phyloP scores from a whole-genome alignment of 139 green algal genomes.

The Picochlorum costavermella region DNA sequence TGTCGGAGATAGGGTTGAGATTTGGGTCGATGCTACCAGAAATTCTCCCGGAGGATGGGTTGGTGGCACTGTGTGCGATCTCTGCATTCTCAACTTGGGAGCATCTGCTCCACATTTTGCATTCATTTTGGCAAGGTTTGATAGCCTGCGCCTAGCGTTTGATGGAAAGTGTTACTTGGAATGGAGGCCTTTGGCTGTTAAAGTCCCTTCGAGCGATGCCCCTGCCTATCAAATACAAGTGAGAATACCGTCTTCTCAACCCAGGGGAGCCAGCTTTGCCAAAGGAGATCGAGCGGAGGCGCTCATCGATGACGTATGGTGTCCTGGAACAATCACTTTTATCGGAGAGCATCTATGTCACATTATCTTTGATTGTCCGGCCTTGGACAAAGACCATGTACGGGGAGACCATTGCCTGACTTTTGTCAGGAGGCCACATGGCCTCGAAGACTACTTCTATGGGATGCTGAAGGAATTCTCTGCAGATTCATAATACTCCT shows the following conservation, averaged over 20 bases:
- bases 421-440: not conserved
- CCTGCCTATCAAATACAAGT: not conserved
- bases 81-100: not conserved
- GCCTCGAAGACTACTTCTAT: not conserved
- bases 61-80: not conserved
- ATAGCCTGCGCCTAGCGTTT: not conserved
- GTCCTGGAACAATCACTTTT: not conserved
- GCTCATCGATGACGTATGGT: not conserved
- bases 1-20: not conserved
- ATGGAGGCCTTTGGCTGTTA: conserved; percentile 2
- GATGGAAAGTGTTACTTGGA: not conserved
- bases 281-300: not conserved
- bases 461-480: not conserved
- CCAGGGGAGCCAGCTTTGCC: not conserved
- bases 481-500: not conserved
- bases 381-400: not conserved
- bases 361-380: not conserved
- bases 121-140: not conserved
- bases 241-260: not conserved
- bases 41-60: not conserved
- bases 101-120: conserved; percentile 1
- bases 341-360: not conserved
- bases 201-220: not conserved
- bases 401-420: not conserved
- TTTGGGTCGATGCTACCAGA: not conserved